Percentiles rank a stretch among this genome's conserved stretches.
These are phyloP conservation scores for Pythium oligandrum DNA, from an alignment of 352 stramenopile genomes.

Conservation along the genomic window DNA sequence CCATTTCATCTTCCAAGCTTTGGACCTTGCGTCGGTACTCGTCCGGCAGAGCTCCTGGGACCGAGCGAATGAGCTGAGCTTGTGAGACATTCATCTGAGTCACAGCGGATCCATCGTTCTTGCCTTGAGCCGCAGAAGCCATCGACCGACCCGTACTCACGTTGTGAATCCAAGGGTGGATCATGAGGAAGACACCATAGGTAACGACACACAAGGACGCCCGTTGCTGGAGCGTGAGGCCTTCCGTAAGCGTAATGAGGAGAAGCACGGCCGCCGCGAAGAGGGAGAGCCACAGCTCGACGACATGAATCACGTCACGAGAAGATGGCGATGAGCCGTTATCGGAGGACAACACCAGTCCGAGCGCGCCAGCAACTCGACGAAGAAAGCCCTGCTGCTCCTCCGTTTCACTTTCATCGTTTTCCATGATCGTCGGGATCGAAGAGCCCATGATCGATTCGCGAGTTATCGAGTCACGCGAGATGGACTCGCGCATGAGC, in stretches of 20 bases:
- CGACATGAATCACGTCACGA: slow-evolving; percentile 21
- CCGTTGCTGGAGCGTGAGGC: slow-evolving; percentile 39
- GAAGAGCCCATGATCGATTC: too few species aligned
- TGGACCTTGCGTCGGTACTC: slow-evolving; percentile 25
- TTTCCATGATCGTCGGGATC: slow-evolving; percentile 5
- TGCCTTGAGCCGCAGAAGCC: background rate
- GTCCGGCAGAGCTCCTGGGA: slow-evolving; percentile 12
- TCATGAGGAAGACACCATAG: slow-evolving; percentile 45
- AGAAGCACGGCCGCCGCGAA: slow-evolving; percentile 45
- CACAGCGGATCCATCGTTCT: background rate
- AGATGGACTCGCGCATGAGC: slow-evolving; percentile 26
- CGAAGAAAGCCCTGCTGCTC: background rate
- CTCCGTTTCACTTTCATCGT: background rate
- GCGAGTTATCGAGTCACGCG: slow-evolving; percentile 26
- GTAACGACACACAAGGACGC: slow-evolving; percentile 34
- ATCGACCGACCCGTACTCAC: too few species aligned
- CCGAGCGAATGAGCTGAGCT: background rate
- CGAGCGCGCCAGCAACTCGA: slow-evolving; percentile 6
- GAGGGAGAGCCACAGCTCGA: slow-evolving; percentile 58
- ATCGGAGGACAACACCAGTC: slow-evolving; percentile 8
- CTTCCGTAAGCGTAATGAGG: slow-evolving; percentile 34
- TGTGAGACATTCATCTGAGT: background rate
- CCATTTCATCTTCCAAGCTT: slow-evolving; percentile 14
- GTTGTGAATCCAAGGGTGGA: slow-evolving; percentile 52
- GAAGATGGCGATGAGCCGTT: slow-evolving; percentile 8